Conservation (phyloP, 1,139 yeast genomes). For the Arxiozyma slooffiae region DNA sequence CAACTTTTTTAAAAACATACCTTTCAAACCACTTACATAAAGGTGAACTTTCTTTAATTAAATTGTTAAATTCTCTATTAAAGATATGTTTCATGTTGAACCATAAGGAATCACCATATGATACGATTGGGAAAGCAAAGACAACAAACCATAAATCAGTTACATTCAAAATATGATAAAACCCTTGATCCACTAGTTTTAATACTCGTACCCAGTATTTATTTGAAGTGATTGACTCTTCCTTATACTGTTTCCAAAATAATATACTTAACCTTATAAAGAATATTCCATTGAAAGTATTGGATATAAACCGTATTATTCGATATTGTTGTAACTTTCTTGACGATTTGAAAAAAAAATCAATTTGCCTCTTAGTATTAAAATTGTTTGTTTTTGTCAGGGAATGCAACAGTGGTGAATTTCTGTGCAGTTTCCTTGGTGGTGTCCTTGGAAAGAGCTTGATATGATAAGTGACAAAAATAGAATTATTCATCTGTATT, state of each 20-base stretch:
- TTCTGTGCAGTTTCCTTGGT: background rate
- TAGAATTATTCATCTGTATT: background rate
- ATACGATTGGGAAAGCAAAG: background rate
- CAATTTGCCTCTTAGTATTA: background rate
- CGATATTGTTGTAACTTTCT: background rate
- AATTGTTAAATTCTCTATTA: background rate
- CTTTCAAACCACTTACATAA: background rate
- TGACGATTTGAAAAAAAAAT: background rate
- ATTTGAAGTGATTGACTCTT: background rate
- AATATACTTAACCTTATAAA: background rate
- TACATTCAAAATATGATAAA: background rate
- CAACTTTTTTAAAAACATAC: background rate
- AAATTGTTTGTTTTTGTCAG: background rate
- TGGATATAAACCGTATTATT: background rate
- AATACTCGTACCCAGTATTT: background rate
- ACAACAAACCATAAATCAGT: conserved; percentile 1
- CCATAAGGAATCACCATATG: background rate
- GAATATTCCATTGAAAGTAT: background rate
- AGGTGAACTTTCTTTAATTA: background rate
- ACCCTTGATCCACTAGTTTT: background rate
- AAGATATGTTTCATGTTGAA: background rate
- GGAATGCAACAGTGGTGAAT: background rate
- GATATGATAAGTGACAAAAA: background rate
- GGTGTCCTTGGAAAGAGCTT: background rate
- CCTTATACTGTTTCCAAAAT: background rate